Conservation (phyloP, 257 asterid genomes). For the Petunia axillaris region DNA sequence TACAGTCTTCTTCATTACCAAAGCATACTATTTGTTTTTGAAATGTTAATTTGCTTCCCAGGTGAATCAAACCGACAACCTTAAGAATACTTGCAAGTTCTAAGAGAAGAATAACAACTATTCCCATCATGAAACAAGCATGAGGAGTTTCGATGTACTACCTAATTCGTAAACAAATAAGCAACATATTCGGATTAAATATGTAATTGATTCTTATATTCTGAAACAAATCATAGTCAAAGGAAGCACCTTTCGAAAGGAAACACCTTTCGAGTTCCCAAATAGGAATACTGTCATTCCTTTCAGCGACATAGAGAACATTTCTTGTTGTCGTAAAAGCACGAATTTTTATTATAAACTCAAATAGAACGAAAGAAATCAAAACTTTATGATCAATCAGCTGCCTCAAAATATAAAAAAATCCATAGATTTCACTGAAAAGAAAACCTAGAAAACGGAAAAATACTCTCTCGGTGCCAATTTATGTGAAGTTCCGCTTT, state of each 20-base stretch:
- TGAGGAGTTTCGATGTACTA: background rate
- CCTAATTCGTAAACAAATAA: background rate
- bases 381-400: background rate
- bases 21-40: too few species aligned
- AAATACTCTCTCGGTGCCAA: too few species aligned
- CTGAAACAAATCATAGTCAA: too few species aligned
- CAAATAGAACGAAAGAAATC: background rate
- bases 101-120: background rate
- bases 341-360: background rate
- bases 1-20: too few species aligned
- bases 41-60: too few species aligned
- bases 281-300: too few species aligned
- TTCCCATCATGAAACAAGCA: background rate
- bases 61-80: too few species aligned
- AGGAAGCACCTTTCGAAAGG: too few species aligned
- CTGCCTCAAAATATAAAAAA: background rate
- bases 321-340: background rate
- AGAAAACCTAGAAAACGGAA: background rate
- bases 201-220: too few species aligned
- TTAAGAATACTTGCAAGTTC: background rate
- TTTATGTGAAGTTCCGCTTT: too few species aligned
- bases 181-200: background rate
- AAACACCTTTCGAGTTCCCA: too few species aligned
- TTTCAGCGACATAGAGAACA: background rate
- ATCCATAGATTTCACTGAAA: background rate